phyloP scores from a whole-genome alignment of 371 early-diverging fungal species.

The Lichtheimia hyalospora region DNA sequence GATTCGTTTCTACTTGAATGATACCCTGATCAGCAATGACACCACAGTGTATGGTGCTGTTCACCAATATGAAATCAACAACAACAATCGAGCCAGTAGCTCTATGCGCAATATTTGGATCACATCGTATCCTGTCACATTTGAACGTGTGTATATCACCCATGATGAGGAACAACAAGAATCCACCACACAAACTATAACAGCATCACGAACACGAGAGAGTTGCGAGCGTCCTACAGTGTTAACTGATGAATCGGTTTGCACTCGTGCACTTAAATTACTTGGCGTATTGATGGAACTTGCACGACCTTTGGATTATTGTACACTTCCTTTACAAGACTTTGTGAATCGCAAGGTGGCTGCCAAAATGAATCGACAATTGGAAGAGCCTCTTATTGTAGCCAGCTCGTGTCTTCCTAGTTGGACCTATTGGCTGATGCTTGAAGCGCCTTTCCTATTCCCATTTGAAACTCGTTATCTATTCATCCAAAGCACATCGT shows the following conservation, averaged over 20 bases:
- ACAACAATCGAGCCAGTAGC: slow-evolving; percentile 8
- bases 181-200: not conserved
- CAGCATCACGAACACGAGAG: slow-evolving; percentile 18
- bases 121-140: slow-evolving; percentile 56
- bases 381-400: slow-evolving; percentile 88
- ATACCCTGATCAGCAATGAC: slow-evolving; percentile 47
- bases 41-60: slow-evolving; percentile 66
- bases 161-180: slow-evolving; percentile 9
- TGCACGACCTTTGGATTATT: slow-evolving; percentile 11
- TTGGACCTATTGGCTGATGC: slow-evolving; percentile 74
- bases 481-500: slow-evolving; percentile 81
- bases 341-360: slow-evolving; percentile 83
- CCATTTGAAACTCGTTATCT: slow-evolving; percentile 81
- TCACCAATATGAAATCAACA: slow-evolving; percentile 48
- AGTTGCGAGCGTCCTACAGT: slow-evolving; percentile 16
- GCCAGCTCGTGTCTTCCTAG: slow-evolving; percentile 77
- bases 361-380: slow-evolving; percentile 81
- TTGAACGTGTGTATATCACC: slow-evolving; percentile 35
- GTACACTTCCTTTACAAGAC: slow-evolving; percentile 39
- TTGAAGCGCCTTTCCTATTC: slow-evolving; percentile 76
- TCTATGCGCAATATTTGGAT: slow-evolving; percentile 46
- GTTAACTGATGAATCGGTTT: slow-evolving; percentile 23
- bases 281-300: slow-evolving; percentile 43
- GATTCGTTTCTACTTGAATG: slow-evolving; percentile 55
- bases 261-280: slow-evolving; percentile 51